phyloP scores from a whole-genome alignment of 2,329 filamentous ascomycete species.

The Macroventuria anomochaeta region DNA sequence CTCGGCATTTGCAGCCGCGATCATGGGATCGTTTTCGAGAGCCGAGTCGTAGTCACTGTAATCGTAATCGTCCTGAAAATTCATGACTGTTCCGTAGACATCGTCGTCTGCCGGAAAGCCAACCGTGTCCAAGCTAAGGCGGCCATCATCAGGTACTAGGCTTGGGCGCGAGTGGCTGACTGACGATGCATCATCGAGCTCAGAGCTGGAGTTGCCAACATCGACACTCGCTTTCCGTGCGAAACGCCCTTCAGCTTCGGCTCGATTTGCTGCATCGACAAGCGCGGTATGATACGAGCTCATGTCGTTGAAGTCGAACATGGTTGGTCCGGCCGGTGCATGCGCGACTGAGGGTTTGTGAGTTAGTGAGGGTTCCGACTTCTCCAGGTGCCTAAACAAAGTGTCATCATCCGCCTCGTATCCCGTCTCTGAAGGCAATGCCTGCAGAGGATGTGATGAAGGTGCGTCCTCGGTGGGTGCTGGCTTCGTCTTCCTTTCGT shows the following conservation, averaged over 20 bases:
- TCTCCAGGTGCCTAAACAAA: conserved; percentile 33
- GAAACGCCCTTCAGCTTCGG: conserved; percentile 78
- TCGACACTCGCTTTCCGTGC: conserved; percentile 63
- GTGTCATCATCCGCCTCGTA: conserved; percentile 46
- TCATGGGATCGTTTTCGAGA: conserved; percentile 78
- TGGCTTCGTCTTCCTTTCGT: conserved; percentile 57
- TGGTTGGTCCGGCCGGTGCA: conserved; percentile 43
- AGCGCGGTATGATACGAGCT: conserved; percentile 84
- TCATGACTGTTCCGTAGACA: conserved; percentile 45
- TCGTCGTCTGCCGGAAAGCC: conserved; percentile 45
- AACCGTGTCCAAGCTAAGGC: conserved; percentile 55
- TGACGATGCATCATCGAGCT: conserved; percentile 44
- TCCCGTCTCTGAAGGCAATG: conserved; percentile 31
- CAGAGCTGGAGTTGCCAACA: conserved; percentile 31
- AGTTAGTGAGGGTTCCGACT: conserved; percentile 58
- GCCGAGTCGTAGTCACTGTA: conserved; percentile 62
- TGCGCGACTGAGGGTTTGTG: conserved; percentile 53
- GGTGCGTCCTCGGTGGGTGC: conserved; percentile 26
- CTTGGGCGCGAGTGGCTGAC: conserved; percentile 50
- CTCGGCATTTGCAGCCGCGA: conserved; percentile 93
- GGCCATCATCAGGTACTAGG: conserved; percentile 58
- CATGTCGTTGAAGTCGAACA: conserved; percentile 57
- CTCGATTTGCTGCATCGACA: conserved; percentile 79
- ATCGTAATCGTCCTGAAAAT: conserved; percentile 56
- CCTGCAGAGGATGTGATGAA: conserved; percentile 24